Percentiles rank a stretch among this genome's conserved stretches.
phyloP scores from a whole-genome alignment of 2,329 filamentous ascomycete genomes.

The Aspergillus quadrilineatus region DNA sequence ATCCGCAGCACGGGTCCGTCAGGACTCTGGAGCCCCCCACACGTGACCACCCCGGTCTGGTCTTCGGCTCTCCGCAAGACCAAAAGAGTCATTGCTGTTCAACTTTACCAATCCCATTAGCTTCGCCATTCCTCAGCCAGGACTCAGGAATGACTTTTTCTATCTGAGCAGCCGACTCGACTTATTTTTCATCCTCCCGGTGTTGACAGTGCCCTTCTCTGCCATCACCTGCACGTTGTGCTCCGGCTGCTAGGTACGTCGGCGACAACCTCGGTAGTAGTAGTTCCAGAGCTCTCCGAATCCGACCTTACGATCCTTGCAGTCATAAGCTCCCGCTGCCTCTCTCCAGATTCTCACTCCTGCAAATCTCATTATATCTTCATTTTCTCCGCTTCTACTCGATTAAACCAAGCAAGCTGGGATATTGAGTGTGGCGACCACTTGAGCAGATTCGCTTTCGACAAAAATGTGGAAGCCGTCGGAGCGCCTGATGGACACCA shows the following conservation, averaged over 20 bases:
- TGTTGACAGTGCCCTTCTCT: not conserved
- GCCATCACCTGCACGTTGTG: not conserved
- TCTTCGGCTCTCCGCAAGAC: slow-evolving; percentile 23
- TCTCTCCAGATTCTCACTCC: not conserved
- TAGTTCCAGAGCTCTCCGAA: slow-evolving; percentile 8
- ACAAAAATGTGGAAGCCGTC: slow-evolving; percentile 84
- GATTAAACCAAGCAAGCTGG: not conserved
- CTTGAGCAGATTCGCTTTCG: slow-evolving; percentile 26
- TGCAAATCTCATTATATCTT: slow-evolving; percentile 9
- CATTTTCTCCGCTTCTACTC: slow-evolving; percentile 5
- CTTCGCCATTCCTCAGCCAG: not conserved
- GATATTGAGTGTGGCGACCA: slow-evolving; percentile 23
- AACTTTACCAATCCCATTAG: slow-evolving; percentile 2
- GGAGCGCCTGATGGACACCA: slow-evolving; percentile 90
- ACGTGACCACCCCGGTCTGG: slow-evolving; percentile 27
- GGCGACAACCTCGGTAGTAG: slow-evolving; percentile 15
- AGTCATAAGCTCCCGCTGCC: not conserved
- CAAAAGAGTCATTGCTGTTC: slow-evolving; percentile 20
- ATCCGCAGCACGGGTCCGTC: slow-evolving; percentile 18
- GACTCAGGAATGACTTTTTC: not conserved
- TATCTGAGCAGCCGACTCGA: not conserved
- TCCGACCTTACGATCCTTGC: slow-evolving; percentile 2
- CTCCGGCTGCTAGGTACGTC: not conserved
- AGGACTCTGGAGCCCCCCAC: slow-evolving; percentile 17
- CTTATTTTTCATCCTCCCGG: not conserved